Conservation (phyloP, 1,284 basidiomycete genomes). For the Cryptococcus sp. region DNA sequence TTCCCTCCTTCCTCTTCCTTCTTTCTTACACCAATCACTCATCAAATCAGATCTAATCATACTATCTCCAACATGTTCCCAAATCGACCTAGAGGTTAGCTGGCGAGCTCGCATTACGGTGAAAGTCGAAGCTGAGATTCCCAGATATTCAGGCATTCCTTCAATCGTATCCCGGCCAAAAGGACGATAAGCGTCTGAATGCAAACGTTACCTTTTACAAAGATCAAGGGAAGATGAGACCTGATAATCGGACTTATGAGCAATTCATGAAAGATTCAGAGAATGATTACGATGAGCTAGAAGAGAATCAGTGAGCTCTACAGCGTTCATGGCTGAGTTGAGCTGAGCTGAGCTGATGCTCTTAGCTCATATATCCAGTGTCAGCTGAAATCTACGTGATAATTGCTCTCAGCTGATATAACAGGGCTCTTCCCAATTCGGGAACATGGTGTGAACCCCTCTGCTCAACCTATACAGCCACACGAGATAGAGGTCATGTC, state of each 20-base stretch:
- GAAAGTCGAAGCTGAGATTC: neutral
- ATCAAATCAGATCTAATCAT: no score
- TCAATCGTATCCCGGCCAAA: conserved; percentile 55
- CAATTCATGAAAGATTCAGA: conserved; percentile 60
- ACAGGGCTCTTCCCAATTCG: conserved; percentile 31
- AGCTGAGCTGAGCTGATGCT: conserved; percentile 5
- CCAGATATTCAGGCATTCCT: conserved; percentile 52
- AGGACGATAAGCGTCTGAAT: conserved; percentile 47
- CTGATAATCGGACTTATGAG: conserved; percentile 60
- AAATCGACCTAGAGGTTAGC: conserved; percentile 2
- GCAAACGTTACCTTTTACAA: conserved; percentile 64
- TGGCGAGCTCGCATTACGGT: no score
- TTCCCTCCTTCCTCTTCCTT: neutral
- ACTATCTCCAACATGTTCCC: neutral
- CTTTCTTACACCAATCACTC: neutral
- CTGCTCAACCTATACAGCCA: conserved; percentile 60
- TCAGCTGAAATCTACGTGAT: conserved; percentile 6
- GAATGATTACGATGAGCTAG: conserved; percentile 60
- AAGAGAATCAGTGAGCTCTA: conserved; percentile 55
- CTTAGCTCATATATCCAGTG: conserved; percentile 30
- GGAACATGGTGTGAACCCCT: conserved; percentile 55
- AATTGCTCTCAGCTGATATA: neutral
- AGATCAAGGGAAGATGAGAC: conserved; percentile 57
- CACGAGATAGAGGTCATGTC: conserved; percentile 64
- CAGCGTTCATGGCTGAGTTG: no score